Percentiles rank a stretch among this genome's conserved stretches.
phyloP scores from a whole-genome alignment of 139 green algal genomes.

The Micractinium conductrix region DNA sequence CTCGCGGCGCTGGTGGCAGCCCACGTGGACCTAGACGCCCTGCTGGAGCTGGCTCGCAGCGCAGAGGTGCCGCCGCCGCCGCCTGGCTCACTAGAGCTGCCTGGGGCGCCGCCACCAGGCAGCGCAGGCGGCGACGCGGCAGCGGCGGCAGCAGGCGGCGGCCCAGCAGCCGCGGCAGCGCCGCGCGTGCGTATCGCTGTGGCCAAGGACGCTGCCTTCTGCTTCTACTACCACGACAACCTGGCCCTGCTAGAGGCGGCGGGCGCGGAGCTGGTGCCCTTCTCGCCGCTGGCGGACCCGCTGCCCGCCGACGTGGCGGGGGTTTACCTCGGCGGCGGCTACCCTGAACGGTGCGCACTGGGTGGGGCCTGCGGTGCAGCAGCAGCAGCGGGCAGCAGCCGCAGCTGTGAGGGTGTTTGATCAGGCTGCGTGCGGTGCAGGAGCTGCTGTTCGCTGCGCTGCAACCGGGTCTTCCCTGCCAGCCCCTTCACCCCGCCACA shows the following conservation, averaged over 20 bases:
- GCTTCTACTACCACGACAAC: slow-evolving; percentile 85
- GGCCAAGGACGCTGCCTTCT: slow-evolving; percentile 82
- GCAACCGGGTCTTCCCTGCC: not conserved
- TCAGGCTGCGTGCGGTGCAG: too few species aligned
- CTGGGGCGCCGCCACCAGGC: not conserved
- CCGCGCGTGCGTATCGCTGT: slow-evolving; percentile 70
- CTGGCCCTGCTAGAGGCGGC: slow-evolving; percentile 28
- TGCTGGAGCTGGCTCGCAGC: slow-evolving; percentile 58
- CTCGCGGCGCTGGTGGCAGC: slow-evolving; percentile 59
- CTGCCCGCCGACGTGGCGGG: slow-evolving; percentile 77
- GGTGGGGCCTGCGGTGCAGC: too few species aligned
- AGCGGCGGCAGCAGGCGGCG: not conserved
- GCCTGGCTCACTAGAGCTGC: too few species aligned
- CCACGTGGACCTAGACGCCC: slow-evolving; percentile 67
- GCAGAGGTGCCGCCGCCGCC: slow-evolving; percentile 19
- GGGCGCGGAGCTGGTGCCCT: slow-evolving; percentile 88
- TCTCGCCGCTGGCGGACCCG: slow-evolving; percentile 90
- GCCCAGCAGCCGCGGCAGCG: not conserved
- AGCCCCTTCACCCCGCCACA: not conserved
- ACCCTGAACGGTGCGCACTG: slow-evolving; percentile 68
- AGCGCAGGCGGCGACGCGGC: not conserved
- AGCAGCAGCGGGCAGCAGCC: too few species aligned
- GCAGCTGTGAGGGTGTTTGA: too few species aligned
- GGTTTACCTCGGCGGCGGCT: slow-evolving; percentile 88
- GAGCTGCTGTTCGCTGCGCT: not conserved